Evolutionary conservation across 768 basidiomycete species (phyloP).

Genomic region (Pleurotus pulmonarius): DNA sequence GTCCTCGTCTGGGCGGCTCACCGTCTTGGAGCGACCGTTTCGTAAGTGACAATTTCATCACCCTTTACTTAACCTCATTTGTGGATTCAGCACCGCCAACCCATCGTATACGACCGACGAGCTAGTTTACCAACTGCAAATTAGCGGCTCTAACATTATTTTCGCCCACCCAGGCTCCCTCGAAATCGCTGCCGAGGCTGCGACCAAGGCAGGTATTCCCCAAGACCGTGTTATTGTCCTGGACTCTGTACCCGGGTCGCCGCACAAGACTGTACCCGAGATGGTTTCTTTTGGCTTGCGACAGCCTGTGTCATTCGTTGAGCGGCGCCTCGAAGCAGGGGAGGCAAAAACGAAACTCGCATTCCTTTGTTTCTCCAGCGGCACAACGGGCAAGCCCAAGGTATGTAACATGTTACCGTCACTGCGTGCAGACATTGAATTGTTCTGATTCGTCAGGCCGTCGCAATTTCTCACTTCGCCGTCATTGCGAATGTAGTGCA

Average conservation of each 20-base stretch:
- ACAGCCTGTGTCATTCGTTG: conserved; percentile 25
- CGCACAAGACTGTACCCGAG: conserved; percentile 20
- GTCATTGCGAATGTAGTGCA: conserved; percentile 42
- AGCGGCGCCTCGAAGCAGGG: conserved; percentile 32
- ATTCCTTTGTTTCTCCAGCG: conserved; percentile 48
- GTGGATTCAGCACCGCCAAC: conserved; percentile 33
- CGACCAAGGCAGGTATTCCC: conserved; percentile 17
- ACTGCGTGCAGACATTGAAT: neutral
- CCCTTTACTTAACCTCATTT: conserved; percentile 7
- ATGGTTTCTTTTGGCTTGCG: conserved; percentile 27
- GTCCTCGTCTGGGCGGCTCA: conserved; percentile 35
- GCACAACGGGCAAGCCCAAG: conserved; percentile 47
- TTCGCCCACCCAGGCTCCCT: conserved; percentile 26
- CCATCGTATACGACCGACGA: conserved; percentile 35
- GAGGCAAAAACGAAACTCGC: conserved; percentile 47
- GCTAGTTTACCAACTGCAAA: conserved; percentile 31
- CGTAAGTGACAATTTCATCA: conserved; percentile 19
- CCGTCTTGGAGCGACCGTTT: conserved; percentile 33
- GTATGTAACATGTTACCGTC: conserved; percentile 15
- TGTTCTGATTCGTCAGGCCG: conserved; percentile 30
- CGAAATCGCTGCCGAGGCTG: conserved; percentile 23
- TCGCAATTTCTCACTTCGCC: conserved; percentile 42
- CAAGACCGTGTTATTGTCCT: conserved; percentile 23
- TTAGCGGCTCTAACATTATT: conserved; percentile 26
- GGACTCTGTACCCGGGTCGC: neutral